These are phyloP conservation scores for Alternaria gaisen DNA, from an alignment of 2,329 filamentous ascomycete species.

Conservation along the genomic window DNA sequence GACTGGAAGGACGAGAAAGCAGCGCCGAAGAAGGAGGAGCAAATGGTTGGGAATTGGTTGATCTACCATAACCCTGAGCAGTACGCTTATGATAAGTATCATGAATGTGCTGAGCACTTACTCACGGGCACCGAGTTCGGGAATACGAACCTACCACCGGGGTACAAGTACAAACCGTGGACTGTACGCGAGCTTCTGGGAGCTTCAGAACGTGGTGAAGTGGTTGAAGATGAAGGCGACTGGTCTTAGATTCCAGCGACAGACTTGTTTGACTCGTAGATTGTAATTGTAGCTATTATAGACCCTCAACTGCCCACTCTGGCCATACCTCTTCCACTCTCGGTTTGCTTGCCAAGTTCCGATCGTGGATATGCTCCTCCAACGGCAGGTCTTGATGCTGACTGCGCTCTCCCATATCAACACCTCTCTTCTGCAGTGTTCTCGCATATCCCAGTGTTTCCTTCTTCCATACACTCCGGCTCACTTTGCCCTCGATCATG, in stretches of 20 bases:
- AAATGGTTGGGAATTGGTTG: conserved; percentile 11
- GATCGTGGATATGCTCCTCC: conserved; percentile 34
- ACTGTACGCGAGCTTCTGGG: conserved; percentile 10
- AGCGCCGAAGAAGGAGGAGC: not conserved
- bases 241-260: not conserved
- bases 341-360: conserved; percentile 8
- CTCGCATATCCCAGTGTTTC: conserved; percentile 50
- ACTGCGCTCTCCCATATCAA: conserved; percentile 53
- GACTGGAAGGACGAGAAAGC: too few species aligned
- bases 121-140: not conserved
- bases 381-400: conserved; percentile 49
- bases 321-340: conserved; percentile 34
- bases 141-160: not conserved
- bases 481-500: conserved; percentile 51
- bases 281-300: not conserved
- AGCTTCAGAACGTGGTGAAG: conserved; percentile 5
- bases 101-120: conserved; percentile 5
- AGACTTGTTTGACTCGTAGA: not conserved
- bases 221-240: conserved; percentile 2
- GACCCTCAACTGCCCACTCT: conserved; percentile 29
- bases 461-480: conserved; percentile 48
- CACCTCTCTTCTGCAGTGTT: conserved; percentile 50
- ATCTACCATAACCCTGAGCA: conserved; percentile 14
- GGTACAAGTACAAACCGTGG: conserved; percentile 8
- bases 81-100: conserved; percentile 18